phyloP scores from a whole-genome alignment of 2,329 filamentous ascomycete genomes.

The Fusarium odoratissimum region DNA sequence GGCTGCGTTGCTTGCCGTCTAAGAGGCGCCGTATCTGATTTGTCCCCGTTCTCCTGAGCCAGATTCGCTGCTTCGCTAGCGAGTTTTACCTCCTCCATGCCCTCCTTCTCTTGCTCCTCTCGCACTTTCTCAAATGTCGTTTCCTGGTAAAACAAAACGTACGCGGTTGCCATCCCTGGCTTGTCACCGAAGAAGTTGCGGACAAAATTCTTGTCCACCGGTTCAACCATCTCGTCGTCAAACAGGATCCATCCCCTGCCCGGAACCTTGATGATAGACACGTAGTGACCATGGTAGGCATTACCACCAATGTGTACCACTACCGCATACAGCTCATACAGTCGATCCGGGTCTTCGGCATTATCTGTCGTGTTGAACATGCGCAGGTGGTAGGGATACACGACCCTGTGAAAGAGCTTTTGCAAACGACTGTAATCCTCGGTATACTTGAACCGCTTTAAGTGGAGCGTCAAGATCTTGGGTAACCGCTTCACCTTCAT shows the following conservation, averaged over 20 bases:
- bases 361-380: slow-evolving; percentile 98
- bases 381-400: slow-evolving; percentile 95
- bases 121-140: slow-evolving; percentile 75
- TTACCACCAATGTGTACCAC: slow-evolving; percentile 97
- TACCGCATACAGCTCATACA: slow-evolving; percentile 97
- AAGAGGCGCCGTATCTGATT: slow-evolving; percentile 58
- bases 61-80: slow-evolving; percentile 68
- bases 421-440: slow-evolving; percentile 93
- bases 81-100: slow-evolving; percentile 69
- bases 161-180: slow-evolving; percentile 90
- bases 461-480: slow-evolving; percentile 88
- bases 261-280: slow-evolving; percentile 96
- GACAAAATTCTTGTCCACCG: slow-evolving; percentile 95
- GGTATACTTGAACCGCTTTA: slow-evolving; percentile 98
- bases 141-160: slow-evolving; percentile 98
- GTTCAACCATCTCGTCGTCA: slow-evolving; percentile 98
- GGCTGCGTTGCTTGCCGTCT: slow-evolving; percentile 65
- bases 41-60: slow-evolving; percentile 60
- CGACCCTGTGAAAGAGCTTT: slow-evolving; percentile 95
- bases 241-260: slow-evolving; percentile 96
- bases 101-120: slow-evolving; percentile 87
- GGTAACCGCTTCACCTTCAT: slow-evolving; percentile 99
- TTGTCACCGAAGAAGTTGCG: slow-evolving; percentile 97
- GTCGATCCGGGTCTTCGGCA: slow-evolving; percentile 88
- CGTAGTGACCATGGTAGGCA: slow-evolving; percentile 97